Percentiles rank a stretch among this genome's conserved stretches.
Evolutionary conservation across 305 asterid genomes (phyloP).

Genomic region (Fraxinus nigra): DNA sequence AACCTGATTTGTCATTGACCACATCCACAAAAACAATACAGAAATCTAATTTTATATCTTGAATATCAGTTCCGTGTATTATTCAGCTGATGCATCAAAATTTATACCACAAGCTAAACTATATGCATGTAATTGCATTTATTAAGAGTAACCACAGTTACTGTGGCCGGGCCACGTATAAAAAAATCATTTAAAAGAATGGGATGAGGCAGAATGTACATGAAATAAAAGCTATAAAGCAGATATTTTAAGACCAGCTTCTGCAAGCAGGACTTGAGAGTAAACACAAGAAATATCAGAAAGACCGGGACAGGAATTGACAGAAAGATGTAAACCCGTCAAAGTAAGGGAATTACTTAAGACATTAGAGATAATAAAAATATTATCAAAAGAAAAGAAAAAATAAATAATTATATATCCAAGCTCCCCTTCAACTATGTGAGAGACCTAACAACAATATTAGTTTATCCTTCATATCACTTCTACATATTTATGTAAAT

Average conservation of each 20-base stretch:
- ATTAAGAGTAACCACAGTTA: not conserved
- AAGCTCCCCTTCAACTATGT: not conserved
- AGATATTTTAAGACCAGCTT: not conserved
- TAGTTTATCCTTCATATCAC: not conserved
- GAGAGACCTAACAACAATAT: not conserved
- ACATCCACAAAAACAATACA: not conserved
- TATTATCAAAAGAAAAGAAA: not conserved
- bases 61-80: not conserved
- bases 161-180: not conserved
- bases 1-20: constrained; percentile 24
- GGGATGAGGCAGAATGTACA: not conserved
- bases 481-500: not conserved
- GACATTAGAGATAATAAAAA: not conserved
- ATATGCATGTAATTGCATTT: not conserved
- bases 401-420: not conserved
- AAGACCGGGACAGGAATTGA: not conserved
- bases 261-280: not conserved
- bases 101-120: not conserved
- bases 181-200: not conserved
- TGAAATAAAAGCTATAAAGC: not conserved
- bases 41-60: not conserved
- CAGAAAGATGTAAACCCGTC: not conserved
- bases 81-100: not conserved
- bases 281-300: not conserved
- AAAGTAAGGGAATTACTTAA: not conserved